Conservation (phyloP, 768 basidiomycete genomes). For the Dioszegia aurantiaca region DNA sequence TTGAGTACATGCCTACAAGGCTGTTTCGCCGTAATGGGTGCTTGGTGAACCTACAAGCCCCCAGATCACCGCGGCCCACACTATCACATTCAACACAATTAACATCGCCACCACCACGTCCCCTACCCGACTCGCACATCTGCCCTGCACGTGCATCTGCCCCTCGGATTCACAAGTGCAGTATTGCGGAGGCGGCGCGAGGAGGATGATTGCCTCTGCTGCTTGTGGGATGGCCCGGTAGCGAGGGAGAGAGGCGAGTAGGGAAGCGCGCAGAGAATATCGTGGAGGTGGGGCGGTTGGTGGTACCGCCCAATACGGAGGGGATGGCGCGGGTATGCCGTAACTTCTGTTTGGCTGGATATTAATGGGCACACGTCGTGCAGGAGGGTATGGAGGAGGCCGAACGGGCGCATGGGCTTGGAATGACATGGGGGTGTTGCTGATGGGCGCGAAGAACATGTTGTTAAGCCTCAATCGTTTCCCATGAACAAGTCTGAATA, state of each 20-base stretch:
- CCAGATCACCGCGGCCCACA: constrained; percentile 16
- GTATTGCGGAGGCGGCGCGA: constrained; percentile 33
- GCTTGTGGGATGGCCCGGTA: constrained; percentile 27
- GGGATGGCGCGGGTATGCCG: too few relatives aligned
- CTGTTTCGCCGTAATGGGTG: too few relatives aligned
- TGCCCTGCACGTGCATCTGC: neutral
- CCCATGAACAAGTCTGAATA: too few relatives aligned
- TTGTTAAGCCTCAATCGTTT: too few relatives aligned
- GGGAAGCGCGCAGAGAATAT: neutral
- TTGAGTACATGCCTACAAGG: neutral
- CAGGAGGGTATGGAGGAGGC: neutral
- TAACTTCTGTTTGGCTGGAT: too few relatives aligned
- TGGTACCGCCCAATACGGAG: too few relatives aligned
- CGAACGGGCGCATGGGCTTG: neutral
- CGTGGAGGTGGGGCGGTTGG: neutral
- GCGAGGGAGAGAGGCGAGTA: constrained; percentile 13
- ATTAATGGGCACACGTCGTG: too few relatives aligned
- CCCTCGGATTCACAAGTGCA: constrained; percentile 5
- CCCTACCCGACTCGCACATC: neutral
- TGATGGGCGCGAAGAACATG: neutral
- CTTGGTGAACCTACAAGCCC: constrained; percentile 6
- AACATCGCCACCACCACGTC: constrained; percentile 14
- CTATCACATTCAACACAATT: constrained; percentile 17
- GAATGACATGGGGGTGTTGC: neutral
- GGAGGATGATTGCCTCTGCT: constrained; percentile 24